Base-by-base conservation (phyloP, 441 rosid genomes). In the Euphorbia schlechtendalii region DNA sequence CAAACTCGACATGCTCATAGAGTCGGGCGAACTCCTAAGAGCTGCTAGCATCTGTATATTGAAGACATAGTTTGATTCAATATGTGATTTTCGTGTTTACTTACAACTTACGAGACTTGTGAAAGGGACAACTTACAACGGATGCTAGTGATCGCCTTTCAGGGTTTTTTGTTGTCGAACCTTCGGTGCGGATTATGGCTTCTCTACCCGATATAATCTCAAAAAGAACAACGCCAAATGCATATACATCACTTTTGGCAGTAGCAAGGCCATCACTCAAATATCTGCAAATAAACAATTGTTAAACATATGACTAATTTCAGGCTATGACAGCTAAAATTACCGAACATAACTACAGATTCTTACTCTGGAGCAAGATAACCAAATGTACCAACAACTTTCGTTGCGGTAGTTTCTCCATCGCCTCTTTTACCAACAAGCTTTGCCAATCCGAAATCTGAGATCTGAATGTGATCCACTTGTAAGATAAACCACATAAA, bases 351-450 rank as follows among this genome's bases (percentile, higher is more conserved):
- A 69, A 38, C 51, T 46, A 68, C 2, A 13, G 64, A 53, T 11
- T 73, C 96, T 80, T 80, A 94, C 99, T 94, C 97, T 15, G 99
- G 99, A 38, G 97, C 97, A 56, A 94, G 80, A 77, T 88, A 90
- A 69, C 97, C 99, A 73, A 80, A 94, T 76, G 99, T 90, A 51
- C 99, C 97, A 51, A 94, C 99, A 76, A 94, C 97, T 84, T 90
- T 90, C 43, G 99, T 94, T 49, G 82, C 78, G 7, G 93, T 72
- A 49, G 93, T 78, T 76, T 90, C 99, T 78, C 87, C 94, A 20
- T 94, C 97, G 40, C 86, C 81, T 20, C 85, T 77, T 75, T 77
- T 84, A 61, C 86, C 91, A 59, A 94, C 88, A 56, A 94, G 97
- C 73, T 94, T 94, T 18, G 96, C 90, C 73, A 90, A 83, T 60